A percentile compares a stretch with the other conserved stretches of the same genome.
phyloP scores from a whole-genome alignment of 2,329 filamentous ascomycete genomes.

The Nemania sp. region DNA sequence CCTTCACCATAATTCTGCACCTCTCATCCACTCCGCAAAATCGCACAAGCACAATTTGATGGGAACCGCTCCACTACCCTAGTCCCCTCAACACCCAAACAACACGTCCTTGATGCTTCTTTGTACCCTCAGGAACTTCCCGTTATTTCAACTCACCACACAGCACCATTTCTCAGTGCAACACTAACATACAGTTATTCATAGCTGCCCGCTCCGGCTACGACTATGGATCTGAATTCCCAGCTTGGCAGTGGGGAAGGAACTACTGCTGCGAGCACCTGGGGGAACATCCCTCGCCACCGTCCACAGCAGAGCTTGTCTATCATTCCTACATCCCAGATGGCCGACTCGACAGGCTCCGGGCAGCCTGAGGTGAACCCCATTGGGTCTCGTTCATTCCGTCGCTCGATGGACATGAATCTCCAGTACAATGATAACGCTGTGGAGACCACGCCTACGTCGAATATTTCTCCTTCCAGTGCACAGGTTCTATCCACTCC shows the following conservation, averaged over 20 bases:
- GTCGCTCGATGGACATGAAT: constrained; percentile 62
- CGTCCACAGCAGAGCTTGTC: constrained; percentile 66
- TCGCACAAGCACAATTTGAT: neutral
- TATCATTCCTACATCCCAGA: constrained; percentile 46
- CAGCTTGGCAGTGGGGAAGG: constrained; percentile 63
- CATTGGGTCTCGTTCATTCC: constrained; percentile 53
- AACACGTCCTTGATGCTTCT: neutral
- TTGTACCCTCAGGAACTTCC: constrained; percentile 1
- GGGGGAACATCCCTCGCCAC: constrained; percentile 68
- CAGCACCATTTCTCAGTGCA: constrained; percentile 30
- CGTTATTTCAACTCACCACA: constrained; percentile 7
- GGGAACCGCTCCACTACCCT: neutral
- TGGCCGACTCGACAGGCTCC: constrained; percentile 42
- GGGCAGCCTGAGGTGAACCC: constrained; percentile 50
- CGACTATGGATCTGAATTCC: constrained; percentile 78
- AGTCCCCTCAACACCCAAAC: neutral
- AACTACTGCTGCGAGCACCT: constrained; percentile 51
- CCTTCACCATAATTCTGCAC: constrained; percentile 13
- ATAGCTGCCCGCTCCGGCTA: constrained; percentile 79
- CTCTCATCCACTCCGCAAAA: constrained; percentile 8
- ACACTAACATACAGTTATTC: constrained; percentile 43
- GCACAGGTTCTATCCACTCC: constrained; percentile 62
- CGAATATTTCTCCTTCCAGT: constrained; percentile 50
- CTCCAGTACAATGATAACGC: constrained; percentile 45
- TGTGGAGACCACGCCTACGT: constrained; percentile 43